Evolutionary conservation across 2,329 filamentous ascomycete genomes (phyloP), one percentile per base, ranked within the genome.

Genomic region (Ophiostoma triangulosporum): DNA sequence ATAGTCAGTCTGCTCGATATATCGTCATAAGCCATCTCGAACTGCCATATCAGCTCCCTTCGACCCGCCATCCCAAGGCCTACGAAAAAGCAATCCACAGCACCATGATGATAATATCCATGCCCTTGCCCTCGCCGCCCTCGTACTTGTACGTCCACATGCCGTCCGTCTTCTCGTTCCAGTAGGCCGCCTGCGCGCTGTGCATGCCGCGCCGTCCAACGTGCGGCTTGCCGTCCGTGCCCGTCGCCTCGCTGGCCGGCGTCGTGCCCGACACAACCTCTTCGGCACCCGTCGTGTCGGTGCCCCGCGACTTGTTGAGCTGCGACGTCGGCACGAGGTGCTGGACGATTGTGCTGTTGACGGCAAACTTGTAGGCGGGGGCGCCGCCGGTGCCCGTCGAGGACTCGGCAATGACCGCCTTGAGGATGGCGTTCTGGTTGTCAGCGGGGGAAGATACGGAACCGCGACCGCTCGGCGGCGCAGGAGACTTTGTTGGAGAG

Each of bases 331-430:
- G 79, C 20, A 84, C 80, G 32, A 91, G 75, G 73, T 97, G 91
- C 74, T 98, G 91, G 62, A 97, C 94, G 65, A 97, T 96, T 60
- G 91, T 97, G 74, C 88, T 94, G 77, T 95, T 97, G 72, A 95
- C 89, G 62, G 89, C 88, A 72, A 91, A 97, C 71, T 97, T 97
- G 80, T 83, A 95, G 15, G 73, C 69, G 26, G 78, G 72, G 27
- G 74, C 69, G 57, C 74, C 72, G 57, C 35, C 17, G 14, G 75
- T 70, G 48, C 75, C 66, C 17, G 79, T 75, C 17, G 78, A 80
- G 50, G 84, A 82, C 66, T 90, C 86, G 60, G 83, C 82, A 68
- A 91, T 88, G 60, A 91, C 76, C 51, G 81, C 76, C 64, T 85
- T 81, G 59, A 93, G 81, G 66, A 91, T 86, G 54, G 76, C 79